phyloP scores from a whole-genome alignment of 1,284 basidiomycete genomes.

The Leccinum subspadiceum region DNA sequence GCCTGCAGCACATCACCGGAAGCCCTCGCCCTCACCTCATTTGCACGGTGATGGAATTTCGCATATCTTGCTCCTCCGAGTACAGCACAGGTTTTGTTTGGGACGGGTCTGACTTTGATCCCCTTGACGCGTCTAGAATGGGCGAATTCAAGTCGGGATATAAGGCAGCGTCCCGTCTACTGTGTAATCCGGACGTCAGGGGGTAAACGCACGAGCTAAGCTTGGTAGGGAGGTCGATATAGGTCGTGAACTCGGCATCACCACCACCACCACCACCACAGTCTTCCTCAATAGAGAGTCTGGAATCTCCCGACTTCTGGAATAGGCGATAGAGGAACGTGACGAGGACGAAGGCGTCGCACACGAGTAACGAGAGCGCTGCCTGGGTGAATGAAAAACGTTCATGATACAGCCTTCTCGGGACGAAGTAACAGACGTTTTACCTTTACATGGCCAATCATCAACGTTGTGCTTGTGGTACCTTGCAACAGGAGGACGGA shows the following conservation, averaged over 20 bases:
- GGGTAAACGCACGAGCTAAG: not conserved
- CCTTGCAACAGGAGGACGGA: constrained; percentile 22
- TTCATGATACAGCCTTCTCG: not conserved
- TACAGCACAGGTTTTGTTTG: not conserved
- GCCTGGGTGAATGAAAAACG: constrained; percentile 10
- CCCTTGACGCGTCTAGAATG: not conserved
- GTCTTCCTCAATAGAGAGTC: not conserved
- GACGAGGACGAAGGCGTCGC: constrained; percentile 21
- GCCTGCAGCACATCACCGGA: not conserved
- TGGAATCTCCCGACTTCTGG: constrained; percentile 1
- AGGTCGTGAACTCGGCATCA: constrained; percentile 17
- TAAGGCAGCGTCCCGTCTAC: not conserved
- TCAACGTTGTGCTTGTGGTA: constrained; percentile 4
- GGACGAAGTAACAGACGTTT: not conserved
- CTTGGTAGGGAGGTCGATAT: constrained; percentile 19
- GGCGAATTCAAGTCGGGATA: not conserved
- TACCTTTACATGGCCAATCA: constrained; percentile 28
- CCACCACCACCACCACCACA: not conserved
- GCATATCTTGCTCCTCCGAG: not conserved
- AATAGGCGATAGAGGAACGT: constrained; percentile 15
- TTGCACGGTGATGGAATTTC: not conserved
- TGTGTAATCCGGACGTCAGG: not conserved
- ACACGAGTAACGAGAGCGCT: constrained; percentile 21
- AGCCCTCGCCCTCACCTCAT: not conserved
- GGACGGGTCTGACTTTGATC: not conserved